Evolutionary conservation across 225 moss, liverwort and hornwort species (phyloP).

Genomic region (Lunularia cruciata): DNA sequence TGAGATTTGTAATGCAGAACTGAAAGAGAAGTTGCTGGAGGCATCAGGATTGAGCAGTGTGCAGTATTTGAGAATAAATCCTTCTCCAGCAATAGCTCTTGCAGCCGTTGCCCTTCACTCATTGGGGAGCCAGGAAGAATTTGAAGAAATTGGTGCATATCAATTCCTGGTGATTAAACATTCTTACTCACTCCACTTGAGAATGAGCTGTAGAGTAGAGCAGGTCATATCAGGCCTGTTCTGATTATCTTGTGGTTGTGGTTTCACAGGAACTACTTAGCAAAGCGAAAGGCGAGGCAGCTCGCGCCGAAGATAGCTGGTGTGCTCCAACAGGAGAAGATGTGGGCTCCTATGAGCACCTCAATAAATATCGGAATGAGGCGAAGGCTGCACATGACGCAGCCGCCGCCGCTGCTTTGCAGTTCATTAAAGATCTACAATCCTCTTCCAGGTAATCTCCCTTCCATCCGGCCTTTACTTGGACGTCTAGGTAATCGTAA

Average conservation of each 20-base stretch:
- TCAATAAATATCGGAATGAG: neutral
- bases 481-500: neutral
- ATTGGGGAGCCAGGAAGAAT: constrained; percentile 11
- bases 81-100: constrained; percentile 12
- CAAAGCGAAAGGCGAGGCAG: neutral
- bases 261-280: neutral
- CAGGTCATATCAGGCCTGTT: neutral
- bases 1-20: constrained; percentile 7
- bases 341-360: neutral
- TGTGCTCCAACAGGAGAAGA: constrained; percentile 1
- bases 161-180: constrained; percentile 20
- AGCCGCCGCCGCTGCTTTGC: neutral
- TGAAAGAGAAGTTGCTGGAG: constrained; percentile 20
- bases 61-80: constrained; percentile 24
- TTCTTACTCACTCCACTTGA: neutral
- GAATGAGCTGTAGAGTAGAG: neutral
- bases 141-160: constrained; percentile 29
- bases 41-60: constrained; percentile 29
- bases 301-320: constrained; percentile 7
- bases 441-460: neutral
- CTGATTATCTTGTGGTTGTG: neutral
- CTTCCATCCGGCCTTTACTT: neutral
- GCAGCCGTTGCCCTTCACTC: constrained; percentile 30
- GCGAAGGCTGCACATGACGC: neutral
- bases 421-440: neutral